Base-by-base conservation (phyloP, 306 rosid species). In the Malus orientalis region DNA sequence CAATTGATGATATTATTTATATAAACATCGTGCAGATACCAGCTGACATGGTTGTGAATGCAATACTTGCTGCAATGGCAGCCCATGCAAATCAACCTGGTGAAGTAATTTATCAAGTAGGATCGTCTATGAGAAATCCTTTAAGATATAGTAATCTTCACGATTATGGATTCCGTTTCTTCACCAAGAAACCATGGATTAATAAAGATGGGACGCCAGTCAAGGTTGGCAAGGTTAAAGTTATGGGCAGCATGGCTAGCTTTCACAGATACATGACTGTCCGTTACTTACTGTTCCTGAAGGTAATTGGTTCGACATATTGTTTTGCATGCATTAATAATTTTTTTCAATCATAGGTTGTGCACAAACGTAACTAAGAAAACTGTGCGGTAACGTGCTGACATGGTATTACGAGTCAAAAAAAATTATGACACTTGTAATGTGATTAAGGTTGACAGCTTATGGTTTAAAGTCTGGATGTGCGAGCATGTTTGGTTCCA, bases 41-140 rank as follows among this genome's bases (percentile, higher is more conserved):
- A 5, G 98, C 93, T 2, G 98, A 93, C 32, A 75, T 89, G 85
- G 98, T 93, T 78, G 97, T 93, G 71, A 93, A 91, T 81, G 81
- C 98, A 18, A 89, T 88, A 12, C 73, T 91, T 8, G 93, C 81
- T 44, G 84, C 92, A 0, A 89, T 91, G 86, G 84, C 74, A 40
- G 89, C 83, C 60, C 93, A 86, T 70, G 87, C 90, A 53, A 76
- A 91, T 59, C 70, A 85, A 8, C 84, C 79, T 1, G 22, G 19
- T 58, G 73, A 80, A 70, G 79, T 3, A 11, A 90, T 91, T 38
- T 93, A 93, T 33, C 98, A 93, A 2, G 86, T 93, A 33, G 93
- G 95, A 14, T 91, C 98, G 67, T 93, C 98, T 0, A 55, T 81
- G 20, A 77, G 84, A 68, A 86, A 91, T 45, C 90, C 97, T 0